Evolutionary conservation across 495 filamentous ascomycete species (phyloP).

Genomic region (Astrocystis sublimbata): DNA sequence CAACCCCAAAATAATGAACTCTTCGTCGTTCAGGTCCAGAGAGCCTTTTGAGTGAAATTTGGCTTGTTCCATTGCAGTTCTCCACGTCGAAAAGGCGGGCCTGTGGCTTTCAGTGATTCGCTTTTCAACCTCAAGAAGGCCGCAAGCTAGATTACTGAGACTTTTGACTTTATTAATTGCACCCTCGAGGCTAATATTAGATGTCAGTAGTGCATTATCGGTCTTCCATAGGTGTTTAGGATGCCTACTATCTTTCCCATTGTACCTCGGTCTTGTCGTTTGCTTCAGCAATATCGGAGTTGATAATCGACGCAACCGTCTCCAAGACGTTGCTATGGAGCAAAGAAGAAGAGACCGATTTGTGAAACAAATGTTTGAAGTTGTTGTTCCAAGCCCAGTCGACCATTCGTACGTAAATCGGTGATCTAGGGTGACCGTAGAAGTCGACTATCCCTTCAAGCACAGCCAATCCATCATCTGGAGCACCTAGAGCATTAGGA

Average conservation of each 20-base stretch:
- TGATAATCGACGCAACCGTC: background rate
- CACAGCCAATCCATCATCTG: background rate
- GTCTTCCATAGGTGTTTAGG: background rate
- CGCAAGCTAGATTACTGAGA: background rate
- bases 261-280: background rate
- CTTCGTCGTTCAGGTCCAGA: background rate
- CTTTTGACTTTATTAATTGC: background rate
- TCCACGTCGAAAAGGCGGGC: background rate
- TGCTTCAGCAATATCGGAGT: background rate
- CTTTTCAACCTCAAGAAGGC: background rate
- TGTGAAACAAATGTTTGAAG: background rate
- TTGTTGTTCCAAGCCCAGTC: background rate
- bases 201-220: background rate
- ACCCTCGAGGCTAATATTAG: background rate
- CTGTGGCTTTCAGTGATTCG: background rate
- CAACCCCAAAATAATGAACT: background rate
- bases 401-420: background rate
- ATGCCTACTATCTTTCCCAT: background rate
- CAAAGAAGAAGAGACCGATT: background rate
- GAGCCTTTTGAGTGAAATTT: background rate
- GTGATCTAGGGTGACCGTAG: background rate
- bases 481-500: background rate
- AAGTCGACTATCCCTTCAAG: background rate
- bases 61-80: background rate
- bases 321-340: background rate